These are phyloP conservation scores for Fistulinella prunicolor DNA, from an alignment of 768 basidiomycete genomes.

Conservation along the genomic window DNA sequence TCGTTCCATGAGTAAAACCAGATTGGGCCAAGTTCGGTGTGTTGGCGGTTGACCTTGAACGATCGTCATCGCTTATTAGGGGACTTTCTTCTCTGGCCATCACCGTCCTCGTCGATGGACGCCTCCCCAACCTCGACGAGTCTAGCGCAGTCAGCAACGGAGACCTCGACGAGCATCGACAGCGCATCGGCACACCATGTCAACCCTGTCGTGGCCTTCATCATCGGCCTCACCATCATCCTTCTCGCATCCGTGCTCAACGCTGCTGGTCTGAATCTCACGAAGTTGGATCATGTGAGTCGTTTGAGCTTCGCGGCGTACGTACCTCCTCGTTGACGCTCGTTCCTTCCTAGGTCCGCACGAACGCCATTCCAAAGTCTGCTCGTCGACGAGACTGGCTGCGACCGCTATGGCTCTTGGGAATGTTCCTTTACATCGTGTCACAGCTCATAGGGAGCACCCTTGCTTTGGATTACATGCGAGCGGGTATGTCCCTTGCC, in stretches of 20 bases:
- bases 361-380: conserved; percentile 71
- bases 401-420: conserved; percentile 85
- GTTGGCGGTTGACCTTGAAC: too few species aligned
- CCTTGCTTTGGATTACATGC: conserved; percentile 83
- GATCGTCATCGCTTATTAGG: conserved; percentile 15
- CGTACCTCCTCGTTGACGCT: background rate
- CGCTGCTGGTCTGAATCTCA: conserved; percentile 90
- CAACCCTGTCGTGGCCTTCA: conserved; percentile 68
- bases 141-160: conserved; percentile 12
- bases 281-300: conserved; percentile 88
- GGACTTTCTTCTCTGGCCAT: conserved; percentile 11
- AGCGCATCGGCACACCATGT: conserved; percentile 35
- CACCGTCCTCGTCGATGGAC: conserved; percentile 20
- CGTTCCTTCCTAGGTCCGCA: conserved; percentile 52
- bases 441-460: conserved; percentile 88
- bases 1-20: conserved; percentile 25
- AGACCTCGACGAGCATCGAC: conserved; percentile 18
- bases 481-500: conserved; percentile 54
- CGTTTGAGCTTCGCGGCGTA: too few species aligned
- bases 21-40: too few species aligned
- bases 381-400: conserved; percentile 74
- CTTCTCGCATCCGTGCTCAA: conserved; percentile 82
- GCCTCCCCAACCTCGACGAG: conserved; percentile 14
- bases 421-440: conserved; percentile 91
- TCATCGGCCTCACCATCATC: conserved; percentile 85